These are phyloP conservation scores for Rhodotorula glutinis DNA, from an alignment of 1,284 basidiomycete genomes.

Conservation along the genomic window DNA sequence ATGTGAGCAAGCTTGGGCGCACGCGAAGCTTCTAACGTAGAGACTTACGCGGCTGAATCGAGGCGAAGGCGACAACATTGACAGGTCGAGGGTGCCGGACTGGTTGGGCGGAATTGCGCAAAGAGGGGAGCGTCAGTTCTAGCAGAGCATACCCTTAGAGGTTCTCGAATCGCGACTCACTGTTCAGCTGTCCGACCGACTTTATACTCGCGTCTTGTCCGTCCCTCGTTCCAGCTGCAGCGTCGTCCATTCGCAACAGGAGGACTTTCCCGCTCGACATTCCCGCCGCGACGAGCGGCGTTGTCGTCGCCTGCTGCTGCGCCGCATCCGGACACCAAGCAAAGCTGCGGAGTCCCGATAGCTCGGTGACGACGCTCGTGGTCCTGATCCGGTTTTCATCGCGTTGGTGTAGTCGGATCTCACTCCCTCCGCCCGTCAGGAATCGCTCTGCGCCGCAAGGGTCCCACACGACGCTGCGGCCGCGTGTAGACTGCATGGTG, in stretches of 20 bases:
- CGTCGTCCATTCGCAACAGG: constrained; percentile 27
- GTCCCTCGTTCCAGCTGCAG: neutral
- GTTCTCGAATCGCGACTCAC: neutral
- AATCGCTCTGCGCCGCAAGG: constrained; percentile 15
- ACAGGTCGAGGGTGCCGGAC: constrained; percentile 41
- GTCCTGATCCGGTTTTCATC: constrained; percentile 15
- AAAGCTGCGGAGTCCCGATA: constrained; percentile 33
- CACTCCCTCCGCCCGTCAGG: constrained; percentile 37
- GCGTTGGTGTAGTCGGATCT: constrained; percentile 36
- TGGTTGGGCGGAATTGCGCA: too few species aligned
- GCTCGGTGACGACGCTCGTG: constrained; percentile 34
- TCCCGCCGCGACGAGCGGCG: constrained; percentile 37
- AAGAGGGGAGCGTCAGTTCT: neutral
- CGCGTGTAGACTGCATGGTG: constrained; percentile 13
- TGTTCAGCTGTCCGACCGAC: constrained; percentile 30
- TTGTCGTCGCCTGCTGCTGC: neutral
- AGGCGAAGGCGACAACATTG: constrained; percentile 40
- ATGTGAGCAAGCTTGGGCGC: too few species aligned
- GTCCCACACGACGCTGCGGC: constrained; percentile 20
- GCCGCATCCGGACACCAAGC: constrained; percentile 34
- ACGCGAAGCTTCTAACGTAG: neutral
- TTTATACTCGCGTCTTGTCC: neutral
- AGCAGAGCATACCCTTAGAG: rapidly evolving
- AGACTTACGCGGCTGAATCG: constrained; percentile 24
- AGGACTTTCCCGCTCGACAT: constrained; percentile 37